Conservation (phyloP, 2,329 filamentous ascomycete genomes). For the Neofusicoccum ribis region DNA sequence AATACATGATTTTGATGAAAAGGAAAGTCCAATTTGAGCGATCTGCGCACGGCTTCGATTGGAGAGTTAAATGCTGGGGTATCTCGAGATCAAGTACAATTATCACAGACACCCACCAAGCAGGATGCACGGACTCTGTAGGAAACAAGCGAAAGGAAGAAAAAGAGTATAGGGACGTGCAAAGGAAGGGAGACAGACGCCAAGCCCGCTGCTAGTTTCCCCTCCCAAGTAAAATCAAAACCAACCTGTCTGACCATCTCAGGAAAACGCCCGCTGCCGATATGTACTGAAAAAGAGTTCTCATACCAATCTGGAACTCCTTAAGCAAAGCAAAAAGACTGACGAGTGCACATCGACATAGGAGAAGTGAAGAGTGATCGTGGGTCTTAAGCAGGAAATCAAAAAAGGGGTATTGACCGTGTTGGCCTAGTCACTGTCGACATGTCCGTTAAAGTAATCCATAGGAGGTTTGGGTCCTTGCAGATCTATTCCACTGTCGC, state of each 20-base stretch:
- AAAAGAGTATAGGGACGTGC: not conserved
- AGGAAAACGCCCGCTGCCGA: constrained; percentile 15
- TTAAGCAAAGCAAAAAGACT: constrained; percentile 9
- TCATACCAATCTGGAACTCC: not conserved
- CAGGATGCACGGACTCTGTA: constrained; percentile 14
- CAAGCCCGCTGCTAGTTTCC: constrained; percentile 11
- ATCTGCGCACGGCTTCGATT: constrained; percentile 17
- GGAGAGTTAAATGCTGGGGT: constrained; percentile 21
- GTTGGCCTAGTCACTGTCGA: constrained; percentile 5
- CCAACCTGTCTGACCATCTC: constrained; percentile 14
- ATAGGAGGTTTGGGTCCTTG: constrained; percentile 22
- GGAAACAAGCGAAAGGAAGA: not conserved
- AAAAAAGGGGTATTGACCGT: not conserved
- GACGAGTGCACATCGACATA: constrained; percentile 14
- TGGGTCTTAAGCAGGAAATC: constrained; percentile 3
- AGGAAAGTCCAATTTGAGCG: not conserved
- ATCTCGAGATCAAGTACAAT: constrained; percentile 21
- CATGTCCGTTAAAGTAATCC: not conserved
- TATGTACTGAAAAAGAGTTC: not conserved
- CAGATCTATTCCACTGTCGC: constrained; percentile 40
- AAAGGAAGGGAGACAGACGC: not conserved
- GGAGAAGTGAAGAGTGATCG: constrained; percentile 10
- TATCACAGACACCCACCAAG: constrained; percentile 21
- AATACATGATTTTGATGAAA: not conserved
- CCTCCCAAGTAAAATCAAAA: not conserved